phyloP scores from a whole-genome alignment of 2,329 filamentous ascomycete genomes.

The Chrysoporthe puriensis region DNA sequence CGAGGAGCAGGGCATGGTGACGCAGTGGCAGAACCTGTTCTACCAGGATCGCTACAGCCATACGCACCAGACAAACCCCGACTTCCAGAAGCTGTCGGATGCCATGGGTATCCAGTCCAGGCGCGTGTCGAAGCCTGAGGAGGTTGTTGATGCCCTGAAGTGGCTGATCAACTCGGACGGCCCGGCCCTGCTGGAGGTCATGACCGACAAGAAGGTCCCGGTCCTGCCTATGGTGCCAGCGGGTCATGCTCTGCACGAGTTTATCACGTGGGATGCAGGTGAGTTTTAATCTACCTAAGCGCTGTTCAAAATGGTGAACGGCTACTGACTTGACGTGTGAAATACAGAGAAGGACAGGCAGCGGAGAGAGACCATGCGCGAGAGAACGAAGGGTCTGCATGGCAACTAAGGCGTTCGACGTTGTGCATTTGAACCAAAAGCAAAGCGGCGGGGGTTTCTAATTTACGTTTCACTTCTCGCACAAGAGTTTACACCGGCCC shows the following conservation, averaged over 20 bases:
- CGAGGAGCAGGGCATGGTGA: conserved; percentile 98
- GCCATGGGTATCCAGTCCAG: conserved; percentile 85
- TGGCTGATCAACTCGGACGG: conserved; percentile 91
- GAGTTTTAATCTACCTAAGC: conserved; percentile 40
- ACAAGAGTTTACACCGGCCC: neutral
- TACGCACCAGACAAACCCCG: conserved; percentile 93
- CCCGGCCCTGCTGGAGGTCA: conserved; percentile 89
- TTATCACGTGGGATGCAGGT: conserved; percentile 84
- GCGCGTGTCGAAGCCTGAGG: conserved; percentile 72
- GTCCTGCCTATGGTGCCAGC: conserved; percentile 97
- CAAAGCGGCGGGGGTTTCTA: neutral
- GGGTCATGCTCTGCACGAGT: conserved; percentile 87
- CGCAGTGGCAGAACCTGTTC: conserved; percentile 97
- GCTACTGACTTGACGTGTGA: conserved; percentile 40
- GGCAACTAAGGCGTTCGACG: conserved; percentile 31
- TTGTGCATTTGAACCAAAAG: conserved; percentile 16
- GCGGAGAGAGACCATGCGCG: conserved; percentile 67
- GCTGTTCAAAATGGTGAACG: conserved; percentile 18
- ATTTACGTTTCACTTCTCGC: neutral
- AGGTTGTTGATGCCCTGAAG: conserved; percentile 76
- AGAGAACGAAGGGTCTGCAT: conserved; percentile 61
- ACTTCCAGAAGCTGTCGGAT: conserved; percentile 91
- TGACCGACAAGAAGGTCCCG: conserved; percentile 89
- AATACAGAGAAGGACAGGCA: conserved; percentile 67
- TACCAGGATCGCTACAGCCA: conserved; percentile 92